phyloP scores from a whole-genome alignment of 2,329 filamentous ascomycete species.

The Seiridium cupressi region DNA sequence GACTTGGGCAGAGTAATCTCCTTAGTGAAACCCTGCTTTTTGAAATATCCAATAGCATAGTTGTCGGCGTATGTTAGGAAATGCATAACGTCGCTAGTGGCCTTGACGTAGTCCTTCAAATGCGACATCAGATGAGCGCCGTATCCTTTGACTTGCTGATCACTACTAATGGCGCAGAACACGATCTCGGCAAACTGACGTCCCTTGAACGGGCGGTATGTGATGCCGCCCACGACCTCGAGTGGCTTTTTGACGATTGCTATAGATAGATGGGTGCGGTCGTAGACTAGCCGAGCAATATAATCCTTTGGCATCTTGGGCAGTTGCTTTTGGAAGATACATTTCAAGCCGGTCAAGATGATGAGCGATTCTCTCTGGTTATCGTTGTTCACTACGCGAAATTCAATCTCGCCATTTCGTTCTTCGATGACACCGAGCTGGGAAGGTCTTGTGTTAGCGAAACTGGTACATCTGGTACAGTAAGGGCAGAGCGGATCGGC shows the following conservation, averaged over 20 bases:
- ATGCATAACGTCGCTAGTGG: slow-evolving; percentile 95
- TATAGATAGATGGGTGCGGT: slow-evolving; percentile 92
- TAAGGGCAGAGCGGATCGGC: neutral
- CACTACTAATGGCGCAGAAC: slow-evolving; percentile 95
- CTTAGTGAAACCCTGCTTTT: slow-evolving; percentile 98
- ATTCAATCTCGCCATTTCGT: slow-evolving; percentile 90
- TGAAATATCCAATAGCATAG: slow-evolving; percentile 98
- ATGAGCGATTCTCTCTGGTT: slow-evolving; percentile 83
- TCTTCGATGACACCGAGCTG: slow-evolving; percentile 91
- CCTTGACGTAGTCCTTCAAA: slow-evolving; percentile 96
- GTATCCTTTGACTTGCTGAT: slow-evolving; percentile 98
- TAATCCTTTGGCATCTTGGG: slow-evolving; percentile 99
- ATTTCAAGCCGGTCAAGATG: slow-evolving; percentile 92
- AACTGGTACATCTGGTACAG: neutral
- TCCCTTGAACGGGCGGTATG: slow-evolving; percentile 89
- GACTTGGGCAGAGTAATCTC: slow-evolving; percentile 90
- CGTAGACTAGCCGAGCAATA: slow-evolving; percentile 95
- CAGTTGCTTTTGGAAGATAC: slow-evolving; percentile 96
- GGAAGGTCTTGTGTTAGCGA: slow-evolving; percentile 20
- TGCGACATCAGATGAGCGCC: slow-evolving; percentile 98
- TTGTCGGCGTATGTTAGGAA: slow-evolving; percentile 99
- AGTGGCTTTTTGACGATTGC: slow-evolving; percentile 96
- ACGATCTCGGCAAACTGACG: slow-evolving; percentile 97
- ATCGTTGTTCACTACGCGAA: slow-evolving; percentile 97
- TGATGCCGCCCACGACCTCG: slow-evolving; percentile 95